A percentile compares a stretch with the other conserved stretches of the same genome.
phyloP scores from a whole-genome alignment of 371 early-diverging fungal genomes.

The Thermomucor indicae-seudaticae region DNA sequence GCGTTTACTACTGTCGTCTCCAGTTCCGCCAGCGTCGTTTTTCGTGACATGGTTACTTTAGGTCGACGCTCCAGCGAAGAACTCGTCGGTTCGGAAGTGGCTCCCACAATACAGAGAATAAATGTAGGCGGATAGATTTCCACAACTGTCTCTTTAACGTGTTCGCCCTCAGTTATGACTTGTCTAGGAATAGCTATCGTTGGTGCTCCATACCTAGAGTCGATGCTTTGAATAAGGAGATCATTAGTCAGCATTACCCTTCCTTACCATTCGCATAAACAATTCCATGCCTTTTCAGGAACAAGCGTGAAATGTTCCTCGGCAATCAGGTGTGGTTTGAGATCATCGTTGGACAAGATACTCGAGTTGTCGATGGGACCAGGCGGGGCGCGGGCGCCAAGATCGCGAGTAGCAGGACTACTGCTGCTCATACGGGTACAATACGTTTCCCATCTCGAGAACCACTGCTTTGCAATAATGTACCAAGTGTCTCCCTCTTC shows the following conservation, averaged over 20 bases:
- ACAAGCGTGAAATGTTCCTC: constrained; percentile 9
- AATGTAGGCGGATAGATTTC: constrained; percentile 13
- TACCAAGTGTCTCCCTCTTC: constrained; percentile 14
- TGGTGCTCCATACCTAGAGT: constrained; percentile 7
- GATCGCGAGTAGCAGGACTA: constrained; percentile 1
- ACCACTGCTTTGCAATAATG: constrained; percentile 12
- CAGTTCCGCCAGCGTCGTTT: constrained; percentile 2
- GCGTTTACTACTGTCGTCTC: constrained; percentile 5
- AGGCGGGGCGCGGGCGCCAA: constrained; percentile 10
- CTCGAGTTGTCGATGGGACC: constrained; percentile 12
- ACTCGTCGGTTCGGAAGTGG: background rate
- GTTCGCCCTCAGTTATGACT: constrained; percentile 10
- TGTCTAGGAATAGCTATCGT: background rate
- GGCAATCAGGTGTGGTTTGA: constrained; percentile 4
- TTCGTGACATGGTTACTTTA: constrained; percentile 11
- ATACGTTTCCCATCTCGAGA: constrained; percentile 9
- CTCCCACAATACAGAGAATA: background rate
- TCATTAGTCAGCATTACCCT: background rate
- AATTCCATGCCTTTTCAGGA: constrained; percentile 18
- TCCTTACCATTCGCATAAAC: constrained; percentile 8
- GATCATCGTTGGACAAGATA: background rate
- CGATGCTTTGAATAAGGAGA: background rate
- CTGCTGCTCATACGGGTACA: constrained; percentile 10
- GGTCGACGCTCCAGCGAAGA: constrained; percentile 6
- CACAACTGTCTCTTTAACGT: background rate